Evolutionary conservation across 257 asterid genomes (phyloP), one percentile per base, ranked within the genome.

Genomic region (Verbascum thapsus): DNA sequence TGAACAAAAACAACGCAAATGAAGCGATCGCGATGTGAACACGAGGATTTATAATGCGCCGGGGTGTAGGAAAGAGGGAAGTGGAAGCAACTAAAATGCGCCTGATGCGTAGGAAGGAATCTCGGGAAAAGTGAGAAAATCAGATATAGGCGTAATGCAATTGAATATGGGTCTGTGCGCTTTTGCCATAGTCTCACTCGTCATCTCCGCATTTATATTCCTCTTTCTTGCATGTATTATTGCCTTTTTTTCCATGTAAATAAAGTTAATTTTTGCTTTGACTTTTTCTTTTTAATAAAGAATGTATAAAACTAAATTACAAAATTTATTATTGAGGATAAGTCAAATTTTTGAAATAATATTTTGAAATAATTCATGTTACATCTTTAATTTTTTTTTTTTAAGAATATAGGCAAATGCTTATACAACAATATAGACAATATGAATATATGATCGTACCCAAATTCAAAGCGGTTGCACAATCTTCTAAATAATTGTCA

Each of bases 81-180:
- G 53, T 3, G 13, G n/a, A 56, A 5, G 5, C 32, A 40, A 7
- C 59, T 32, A 64, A 53, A 60, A 60, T 53, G 61, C 62, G 64
- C 39, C 26, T 17, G 8, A n/a, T 32, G 67, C 56, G 64, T 13
- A 54, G 17, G 69, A 16, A 39, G 47, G 74, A 74, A 76, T 81
- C 76, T 72, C 19, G 80, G 78, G 78, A 73, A 78, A 81, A 74
- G 83, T 68, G 43, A 69, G 69, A 74, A 68, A 59, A 72, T 69
- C 12, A 38, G 42, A 43, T 26, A 12, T 18, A 13, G 72, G 77
- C 37, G 53, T n/a, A n/a, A 35, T 22, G 73, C 78, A 62, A 63
- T 13, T 72, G 54, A n/a, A n/a, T n/a, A n/a, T 57, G 43, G 5
- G 34, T 37, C 49, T 71, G 76, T 38, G 68, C 50, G 47, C 69